Evolutionary conservation across 2,329 filamentous ascomycete species (phyloP).

Genomic region (Aureobasidium mangrovei): DNA sequence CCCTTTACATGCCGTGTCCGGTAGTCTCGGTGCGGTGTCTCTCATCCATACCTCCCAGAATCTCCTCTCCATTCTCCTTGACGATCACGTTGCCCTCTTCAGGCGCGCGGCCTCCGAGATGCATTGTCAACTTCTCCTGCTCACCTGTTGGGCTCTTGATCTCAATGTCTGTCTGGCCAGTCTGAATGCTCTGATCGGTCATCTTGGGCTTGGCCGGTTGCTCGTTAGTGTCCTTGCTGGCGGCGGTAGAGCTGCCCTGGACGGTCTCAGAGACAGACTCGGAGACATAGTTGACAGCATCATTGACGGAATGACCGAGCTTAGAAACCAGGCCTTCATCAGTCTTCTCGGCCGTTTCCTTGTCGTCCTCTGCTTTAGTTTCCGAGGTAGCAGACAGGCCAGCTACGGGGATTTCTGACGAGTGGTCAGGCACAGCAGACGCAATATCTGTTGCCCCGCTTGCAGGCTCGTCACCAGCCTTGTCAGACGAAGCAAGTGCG

Average conservation of each 20-base stretch:
- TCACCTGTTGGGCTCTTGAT: slow-evolving; percentile 20
- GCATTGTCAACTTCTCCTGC: slow-evolving; percentile 23
- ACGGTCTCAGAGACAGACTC: slow-evolving; percentile 1
- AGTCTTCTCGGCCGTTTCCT: not conserved
- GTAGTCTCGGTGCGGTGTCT: not conserved
- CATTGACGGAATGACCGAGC: slow-evolving; percentile 10
- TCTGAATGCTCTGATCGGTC: slow-evolving; percentile 19
- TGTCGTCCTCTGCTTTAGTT: not conserved
- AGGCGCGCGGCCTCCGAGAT: slow-evolving; percentile 23
- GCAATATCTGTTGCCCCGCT: slow-evolving; percentile 2
- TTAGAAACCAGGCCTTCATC: not conserved
- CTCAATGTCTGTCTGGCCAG: slow-evolving; percentile 21
- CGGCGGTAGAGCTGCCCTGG: not conserved
- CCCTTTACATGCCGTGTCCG: slow-evolving; percentile 13
- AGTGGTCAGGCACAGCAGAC: slow-evolving; percentile 16
- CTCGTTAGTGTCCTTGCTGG: slow-evolving; percentile 5
- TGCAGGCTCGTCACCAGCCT: slow-evolving; percentile 3
- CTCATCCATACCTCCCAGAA: slow-evolving; percentile 9
- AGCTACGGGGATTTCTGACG: slow-evolving; percentile 11
- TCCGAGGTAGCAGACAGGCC: not conserved
- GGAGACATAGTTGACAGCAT: slow-evolving; percentile 1
- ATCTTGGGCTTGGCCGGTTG: slow-evolving; percentile 17
- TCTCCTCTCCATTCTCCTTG: slow-evolving; percentile 21
- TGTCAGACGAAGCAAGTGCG: slow-evolving; percentile 13
- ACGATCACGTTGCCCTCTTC: slow-evolving; percentile 28